Conservation (phyloP, 768 basidiomycete genomes). For the Brasilioporus rufonigricans region DNA sequence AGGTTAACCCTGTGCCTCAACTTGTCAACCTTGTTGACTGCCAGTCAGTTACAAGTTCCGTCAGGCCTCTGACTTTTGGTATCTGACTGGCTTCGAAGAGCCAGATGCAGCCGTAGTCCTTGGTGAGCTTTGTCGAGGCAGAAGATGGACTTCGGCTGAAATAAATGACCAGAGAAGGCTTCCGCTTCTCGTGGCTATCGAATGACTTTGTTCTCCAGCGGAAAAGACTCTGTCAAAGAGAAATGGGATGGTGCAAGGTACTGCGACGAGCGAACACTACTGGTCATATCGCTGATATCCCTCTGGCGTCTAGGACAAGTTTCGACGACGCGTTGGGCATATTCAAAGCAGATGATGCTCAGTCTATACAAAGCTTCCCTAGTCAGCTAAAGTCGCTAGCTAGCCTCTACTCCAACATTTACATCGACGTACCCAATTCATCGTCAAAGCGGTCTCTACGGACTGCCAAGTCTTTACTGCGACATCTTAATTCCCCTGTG, state of each 20-base stretch:
- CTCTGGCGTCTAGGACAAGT: constrained; percentile 49
- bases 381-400: constrained; percentile 57
- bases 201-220: constrained; percentile 82
- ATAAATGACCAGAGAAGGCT: constrained; percentile 54
- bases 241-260: constrained; percentile 91
- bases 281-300: not conserved
- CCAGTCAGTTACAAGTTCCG: constrained; percentile 85
- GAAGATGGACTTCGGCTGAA: not conserved
- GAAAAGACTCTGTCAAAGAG: constrained; percentile 72
- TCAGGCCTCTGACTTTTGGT: constrained; percentile 91
- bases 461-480: constrained; percentile 54
- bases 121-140: constrained; percentile 41
- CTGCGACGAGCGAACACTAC: not conserved
- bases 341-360: constrained; percentile 79
- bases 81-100: constrained; percentile 94
- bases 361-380: constrained; percentile 53
- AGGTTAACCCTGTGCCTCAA: constrained; percentile 30
- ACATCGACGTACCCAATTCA: constrained; percentile 48
- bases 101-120: constrained; percentile 87
- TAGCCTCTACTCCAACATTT: constrained; percentile 47
- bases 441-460: constrained; percentile 36
- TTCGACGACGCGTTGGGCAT: constrained; percentile 58
- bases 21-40: constrained; percentile 8
- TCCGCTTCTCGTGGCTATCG: constrained; percentile 73
- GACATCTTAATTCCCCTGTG: constrained; percentile 39